Base-by-base conservation (phyloP, 2,329 filamentous ascomycete species). In the Penicillium verrucosum region DNA sequence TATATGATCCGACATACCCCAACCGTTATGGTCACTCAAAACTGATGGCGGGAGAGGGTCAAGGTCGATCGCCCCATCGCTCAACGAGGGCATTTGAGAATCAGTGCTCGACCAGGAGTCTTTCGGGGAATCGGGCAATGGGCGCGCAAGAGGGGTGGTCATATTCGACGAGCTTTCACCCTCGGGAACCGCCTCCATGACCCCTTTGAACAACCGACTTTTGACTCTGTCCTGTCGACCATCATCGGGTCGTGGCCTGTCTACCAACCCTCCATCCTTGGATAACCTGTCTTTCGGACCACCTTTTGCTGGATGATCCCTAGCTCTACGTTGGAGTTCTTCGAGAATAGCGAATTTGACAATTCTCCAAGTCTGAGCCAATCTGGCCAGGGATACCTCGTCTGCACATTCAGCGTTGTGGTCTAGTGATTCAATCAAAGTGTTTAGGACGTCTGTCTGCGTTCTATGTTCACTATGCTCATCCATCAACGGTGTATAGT, bases 291-390 rank as follows among this genome's bases (percentile, higher is more conserved):
- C 69, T 55, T 65, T 67, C 21, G 60, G 51, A 10, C 60, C 54
- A 23, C 49, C 61, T 49, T 63, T 60, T 51, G 64, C 27, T 58
- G 66, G 46, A 44, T 70, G 70, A 50, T 73, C 67, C 50, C 74
- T 69, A 9, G 71, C 71, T 63, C 75, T 76, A 40, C 65, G 58
- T 54, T 73, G 73, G 29, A 84, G 73, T 57, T 83, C 81, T 56
- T 79, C 76, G 2, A 78, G 66, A 51, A 84, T 74, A 27, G 79
- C 76, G 54, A 77, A 75, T 52, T 79, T 80, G 34, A 85, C 69
- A 23, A 86, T 78, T 52, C 78, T 79, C 84, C 84, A 87, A 21
- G 82, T 82, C 60, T 85, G 81, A 32, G 84, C 81, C 44, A 83
- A 71, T 52, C 80, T 77, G 61, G 80, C 74, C 59, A 80, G 71